Evolutionary conservation across 225 moss, liverwort and hornwort species (phyloP).

Genomic region (Thuidium tamariscinum): DNA sequence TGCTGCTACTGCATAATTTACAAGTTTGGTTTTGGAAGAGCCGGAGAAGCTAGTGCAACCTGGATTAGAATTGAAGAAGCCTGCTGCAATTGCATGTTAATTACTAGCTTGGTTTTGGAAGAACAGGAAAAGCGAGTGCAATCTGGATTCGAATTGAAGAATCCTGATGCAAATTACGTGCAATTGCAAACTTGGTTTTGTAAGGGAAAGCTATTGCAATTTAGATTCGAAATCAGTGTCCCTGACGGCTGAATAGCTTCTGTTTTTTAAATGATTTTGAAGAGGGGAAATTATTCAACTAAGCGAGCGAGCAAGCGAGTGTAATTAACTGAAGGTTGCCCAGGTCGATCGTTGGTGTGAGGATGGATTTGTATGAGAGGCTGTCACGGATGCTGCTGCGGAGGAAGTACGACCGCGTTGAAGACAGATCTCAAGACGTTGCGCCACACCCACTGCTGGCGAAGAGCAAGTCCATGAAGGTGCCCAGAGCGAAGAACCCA

Average conservation of each 20-base stretch:
- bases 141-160: not conserved
- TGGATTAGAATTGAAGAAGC: not conserved
- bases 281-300: too few relatives aligned
- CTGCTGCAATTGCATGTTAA: not conserved
- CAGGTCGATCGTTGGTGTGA: not conserved
- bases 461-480: constrained; percentile 6
- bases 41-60: not conserved
- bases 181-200: not conserved
- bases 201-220: not conserved
- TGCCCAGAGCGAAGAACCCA: not conserved
- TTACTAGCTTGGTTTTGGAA: not conserved
- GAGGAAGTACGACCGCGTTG: constrained; percentile 27
- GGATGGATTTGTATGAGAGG: constrained; percentile 14
- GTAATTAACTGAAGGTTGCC: not conserved
- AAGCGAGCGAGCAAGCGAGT: not conserved
- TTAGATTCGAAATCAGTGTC: not conserved
- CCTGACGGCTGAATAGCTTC: not conserved
- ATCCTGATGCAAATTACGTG: not conserved
- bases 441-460: not conserved
- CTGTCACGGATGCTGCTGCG: constrained; percentile 16
- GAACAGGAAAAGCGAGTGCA: not conserved
- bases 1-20: not conserved
- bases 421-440: not conserved
- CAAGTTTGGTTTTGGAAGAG: not conserved
- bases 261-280: not conserved